Conservation (phyloP, 2,329 filamentous ascomycete genomes). For the Celoporthe dispersa region DNA sequence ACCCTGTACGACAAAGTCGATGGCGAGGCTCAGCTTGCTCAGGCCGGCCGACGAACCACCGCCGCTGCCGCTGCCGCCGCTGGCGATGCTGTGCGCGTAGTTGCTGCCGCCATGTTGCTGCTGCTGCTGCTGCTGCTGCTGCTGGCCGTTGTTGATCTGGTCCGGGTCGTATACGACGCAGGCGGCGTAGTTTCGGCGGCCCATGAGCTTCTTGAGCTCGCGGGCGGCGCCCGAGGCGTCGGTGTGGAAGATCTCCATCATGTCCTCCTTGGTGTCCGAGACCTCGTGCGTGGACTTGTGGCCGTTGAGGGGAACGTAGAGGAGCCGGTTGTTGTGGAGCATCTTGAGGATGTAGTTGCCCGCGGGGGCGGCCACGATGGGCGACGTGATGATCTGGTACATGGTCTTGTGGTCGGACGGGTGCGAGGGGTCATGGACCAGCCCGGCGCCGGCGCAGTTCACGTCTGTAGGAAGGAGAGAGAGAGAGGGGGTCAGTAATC, state of each 20-base stretch:
- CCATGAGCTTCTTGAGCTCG: conserved; percentile 92
- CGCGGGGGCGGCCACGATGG: conserved; percentile 88
- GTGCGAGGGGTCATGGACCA: conserved; percentile 91
- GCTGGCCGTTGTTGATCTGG: conserved; percentile 51
- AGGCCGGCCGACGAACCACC: conserved; percentile 47
- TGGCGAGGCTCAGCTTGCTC: conserved; percentile 79
- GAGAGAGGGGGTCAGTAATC: conserved; percentile 9
- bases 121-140: conserved; percentile 25
- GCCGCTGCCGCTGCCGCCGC: conserved; percentile 35
- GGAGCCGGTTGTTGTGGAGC: conserved; percentile 90
- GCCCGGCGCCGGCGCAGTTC: conserved; percentile 86
- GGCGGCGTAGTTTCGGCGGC: conserved; percentile 86
- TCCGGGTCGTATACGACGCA: conserved; percentile 95
- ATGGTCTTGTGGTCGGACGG: conserved; percentile 97
- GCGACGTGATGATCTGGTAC: conserved; percentile 95
- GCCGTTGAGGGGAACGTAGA: conserved; percentile 91
- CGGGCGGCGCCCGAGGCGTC: conserved; percentile 84
- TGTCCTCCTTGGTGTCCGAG: conserved; percentile 97
- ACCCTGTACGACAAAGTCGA: conserved; percentile 96
- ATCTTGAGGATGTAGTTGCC: conserved; percentile 87
- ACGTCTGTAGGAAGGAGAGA: conserved; percentile 60
- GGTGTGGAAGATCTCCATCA: conserved; percentile 99
- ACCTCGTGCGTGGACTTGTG: conserved; percentile 73
- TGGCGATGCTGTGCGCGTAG: conserved; percentile 32
- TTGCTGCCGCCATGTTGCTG: conserved; percentile 1